Conservation (phyloP, 495 filamentous ascomycete genomes). For the Friedmanniomyces simplex region DNA sequence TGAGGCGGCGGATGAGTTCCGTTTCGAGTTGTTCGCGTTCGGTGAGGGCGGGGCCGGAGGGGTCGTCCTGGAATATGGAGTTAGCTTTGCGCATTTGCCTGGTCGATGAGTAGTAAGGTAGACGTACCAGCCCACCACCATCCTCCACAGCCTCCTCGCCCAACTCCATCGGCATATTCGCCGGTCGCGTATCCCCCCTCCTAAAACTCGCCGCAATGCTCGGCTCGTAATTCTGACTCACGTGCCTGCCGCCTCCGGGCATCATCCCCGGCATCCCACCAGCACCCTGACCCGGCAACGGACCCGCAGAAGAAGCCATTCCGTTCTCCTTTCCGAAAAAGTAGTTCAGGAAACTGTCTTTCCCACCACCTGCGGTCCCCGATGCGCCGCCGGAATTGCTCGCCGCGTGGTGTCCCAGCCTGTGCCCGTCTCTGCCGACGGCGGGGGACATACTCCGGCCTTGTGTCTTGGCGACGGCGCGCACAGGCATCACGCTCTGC, state of each 20-base stretch:
- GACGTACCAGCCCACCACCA: slow-evolving; percentile 51
- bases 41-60: slow-evolving; percentile 58
- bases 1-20: slow-evolving; percentile 89
- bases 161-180: slow-evolving; percentile 21
- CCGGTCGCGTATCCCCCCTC: slow-evolving; percentile 53
- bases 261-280: slow-evolving; percentile 4
- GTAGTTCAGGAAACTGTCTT: slow-evolving; percentile 93
- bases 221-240: slow-evolving; percentile 63
- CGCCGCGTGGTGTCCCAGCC: slow-evolving; percentile 19
- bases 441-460: slow-evolving; percentile 71
- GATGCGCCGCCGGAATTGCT: slow-evolving; percentile 38
- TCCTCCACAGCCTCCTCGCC: slow-evolving; percentile 30
- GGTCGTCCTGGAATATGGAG: slow-evolving; percentile 34
- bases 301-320: background rate
- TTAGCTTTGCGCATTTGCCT: background rate
- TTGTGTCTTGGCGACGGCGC: slow-evolving; percentile 49
- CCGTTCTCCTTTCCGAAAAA: slow-evolving; percentile 93
- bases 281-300: slow-evolving; percentile 27
- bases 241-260: slow-evolving; percentile 46
- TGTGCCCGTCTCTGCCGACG: slow-evolving; percentile 48
- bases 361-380: slow-evolving; percentile 40
- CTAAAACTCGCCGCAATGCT: slow-evolving; percentile 77
- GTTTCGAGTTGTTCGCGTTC: slow-evolving; percentile 95
- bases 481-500: slow-evolving; percentile 38
- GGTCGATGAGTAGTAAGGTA: no score